These are phyloP conservation scores for Myxozyma neotropica DNA, from an alignment of 805 yeast species.

Conservation along the genomic window DNA sequence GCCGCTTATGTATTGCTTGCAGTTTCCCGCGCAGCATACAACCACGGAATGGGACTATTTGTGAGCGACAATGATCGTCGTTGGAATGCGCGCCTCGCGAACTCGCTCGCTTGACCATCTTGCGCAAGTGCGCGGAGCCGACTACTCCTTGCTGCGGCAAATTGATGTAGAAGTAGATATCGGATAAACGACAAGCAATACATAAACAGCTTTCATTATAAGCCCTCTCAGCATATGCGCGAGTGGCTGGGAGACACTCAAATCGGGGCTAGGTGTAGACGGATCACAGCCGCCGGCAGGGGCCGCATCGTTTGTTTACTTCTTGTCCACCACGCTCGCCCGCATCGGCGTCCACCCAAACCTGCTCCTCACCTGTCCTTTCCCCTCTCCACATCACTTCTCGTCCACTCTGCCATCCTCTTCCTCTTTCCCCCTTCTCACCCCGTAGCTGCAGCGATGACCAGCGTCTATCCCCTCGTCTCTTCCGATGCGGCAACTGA, in stretches of 20 bases:
- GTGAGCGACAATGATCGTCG: background rate
- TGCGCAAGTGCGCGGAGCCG: too few species aligned
- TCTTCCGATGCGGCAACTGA: constrained; percentile 14
- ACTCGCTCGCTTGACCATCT: background rate
- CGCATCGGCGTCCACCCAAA: constrained; percentile 1
- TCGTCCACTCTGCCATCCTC: background rate
- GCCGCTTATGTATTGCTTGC: too few species aligned
- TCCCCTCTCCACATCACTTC: background rate
- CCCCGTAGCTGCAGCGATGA: background rate
- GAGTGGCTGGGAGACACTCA: background rate
- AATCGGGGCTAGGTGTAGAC: background rate
- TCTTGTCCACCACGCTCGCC: constrained; percentile 11
- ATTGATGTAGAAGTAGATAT: too few species aligned
- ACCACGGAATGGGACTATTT: background rate
- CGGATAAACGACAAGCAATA: too few species aligned
- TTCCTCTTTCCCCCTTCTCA: background rate
- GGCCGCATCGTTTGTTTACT: constrained; percentile 13
- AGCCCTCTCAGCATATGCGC: background rate
- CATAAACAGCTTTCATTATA: background rate
- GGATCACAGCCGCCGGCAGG: constrained; percentile 10
- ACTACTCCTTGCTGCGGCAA: too few species aligned
- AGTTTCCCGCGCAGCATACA: too few species aligned
- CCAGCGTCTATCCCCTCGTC: constrained; percentile 17
- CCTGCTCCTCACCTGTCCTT: background rate
- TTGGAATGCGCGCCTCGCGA: background rate